Evolutionary conservation across 352 stramenopile species (phyloP), one percentile per base, ranked within the genome.

Genomic region (Pythium pyrilobum): DNA sequence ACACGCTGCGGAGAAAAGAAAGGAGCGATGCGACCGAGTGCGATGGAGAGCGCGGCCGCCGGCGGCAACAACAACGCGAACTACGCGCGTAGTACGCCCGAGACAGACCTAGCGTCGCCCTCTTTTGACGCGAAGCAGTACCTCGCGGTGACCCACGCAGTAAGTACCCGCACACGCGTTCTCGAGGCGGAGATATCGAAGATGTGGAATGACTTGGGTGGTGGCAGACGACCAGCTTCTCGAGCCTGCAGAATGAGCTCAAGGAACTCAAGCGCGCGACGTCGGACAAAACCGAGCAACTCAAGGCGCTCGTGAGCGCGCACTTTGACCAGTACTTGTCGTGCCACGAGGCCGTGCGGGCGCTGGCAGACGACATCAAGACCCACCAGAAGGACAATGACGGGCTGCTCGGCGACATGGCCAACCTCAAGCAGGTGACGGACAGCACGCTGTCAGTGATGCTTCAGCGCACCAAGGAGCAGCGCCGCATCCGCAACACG

Each of bases 311-410:
- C 29, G 83, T 91, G 47, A 83, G 71, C 24, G 74, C 76, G 29
- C 83, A 91, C 59, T 93, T 91, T 49, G 83, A 93, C 49, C 78
- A 91, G 57, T 93, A 91, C 23, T 41, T 93, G 34, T 87, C 74
- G 18, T 93, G 81, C 51, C 83, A 93, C 53, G 83, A 93, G 50
- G 71, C 81, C 4, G 81, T 91, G 55, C 76, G 77, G 6, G 56
- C 71, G 12, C 57, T 93, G 20, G 66, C 69, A 1, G 66, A 85
- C 8, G 83, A 90, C 10, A 74, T 91, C 28, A 76, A 67, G 24
- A 37, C 67, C 2, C 83, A 93, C 55, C 61, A 85, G 32, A 66
- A 68, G 29, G 82, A 92, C 28, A 81, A 62, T 15, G 72, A 84
- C 18, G 40, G 71, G 27, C 55, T 93, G 0, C 43, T 78, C 4